Percentiles rank a stretch among this genome's conserved stretches.
phyloP scores from a whole-genome alignment of 2,329 filamentous ascomycete species.

The Ciborinia camelliae region DNA sequence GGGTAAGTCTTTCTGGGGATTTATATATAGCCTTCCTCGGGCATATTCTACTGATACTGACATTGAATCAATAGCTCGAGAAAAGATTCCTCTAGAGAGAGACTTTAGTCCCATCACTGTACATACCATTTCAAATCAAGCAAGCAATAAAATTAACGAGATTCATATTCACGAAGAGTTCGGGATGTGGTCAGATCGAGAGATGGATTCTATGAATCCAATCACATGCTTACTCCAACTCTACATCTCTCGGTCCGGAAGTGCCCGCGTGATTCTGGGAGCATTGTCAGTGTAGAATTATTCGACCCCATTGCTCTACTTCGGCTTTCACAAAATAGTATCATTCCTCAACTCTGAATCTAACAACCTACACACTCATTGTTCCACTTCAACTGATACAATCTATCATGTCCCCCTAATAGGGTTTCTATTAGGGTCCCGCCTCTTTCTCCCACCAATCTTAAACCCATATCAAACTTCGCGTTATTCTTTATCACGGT shows the following conservation, averaged over 20 bases:
- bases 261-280: not conserved
- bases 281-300: not conserved
- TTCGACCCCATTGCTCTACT: no score
- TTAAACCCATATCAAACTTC: not conserved
- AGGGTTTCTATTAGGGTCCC: no score
- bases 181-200: not conserved
- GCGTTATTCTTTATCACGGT: not conserved
- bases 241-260: not conserved
- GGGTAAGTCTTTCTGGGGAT: constrained; percentile 35
- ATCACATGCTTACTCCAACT: not conserved
- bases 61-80: constrained; percentile 30
- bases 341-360: not conserved
- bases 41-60: constrained; percentile 15
- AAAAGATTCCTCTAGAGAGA: constrained; percentile 34
- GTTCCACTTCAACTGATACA: no score
- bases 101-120: constrained; percentile 21
- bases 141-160: constrained; percentile 8
- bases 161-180: not conserved
- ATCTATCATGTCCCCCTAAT: no score
- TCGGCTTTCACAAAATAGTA: not conserved
- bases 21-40: not conserved
- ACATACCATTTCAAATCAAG: constrained; percentile 23
- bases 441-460: not conserved
- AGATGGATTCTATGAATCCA: not conserved
- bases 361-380: no score